A percentile compares a stretch with the other conserved stretches of the same genome.
These are phyloP conservation scores for Irpex lacteus DNA, from an alignment of 1,284 basidiomycete genomes.

Conservation along the genomic window DNA sequence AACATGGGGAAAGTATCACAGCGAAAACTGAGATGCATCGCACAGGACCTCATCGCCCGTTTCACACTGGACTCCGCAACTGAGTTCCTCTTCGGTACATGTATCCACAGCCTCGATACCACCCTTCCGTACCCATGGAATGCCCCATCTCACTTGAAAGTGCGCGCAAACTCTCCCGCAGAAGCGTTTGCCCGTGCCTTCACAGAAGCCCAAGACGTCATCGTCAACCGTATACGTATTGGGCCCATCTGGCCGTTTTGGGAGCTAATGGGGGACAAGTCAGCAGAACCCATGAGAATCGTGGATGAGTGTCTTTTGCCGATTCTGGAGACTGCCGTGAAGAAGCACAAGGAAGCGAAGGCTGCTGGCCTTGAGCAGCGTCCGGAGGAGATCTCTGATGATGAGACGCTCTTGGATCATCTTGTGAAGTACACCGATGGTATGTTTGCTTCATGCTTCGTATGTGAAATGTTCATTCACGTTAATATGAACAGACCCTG, in stretches of 20 bases:
- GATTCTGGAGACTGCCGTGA: constrained; percentile 37
- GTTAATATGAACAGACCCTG: constrained; percentile 9
- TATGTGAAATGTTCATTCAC: constrained; percentile 22
- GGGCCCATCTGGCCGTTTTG: constrained; percentile 38
- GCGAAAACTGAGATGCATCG: background rate
- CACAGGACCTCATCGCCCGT: constrained; percentile 31
- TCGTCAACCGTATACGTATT: constrained; percentile 29
- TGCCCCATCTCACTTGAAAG: background rate
- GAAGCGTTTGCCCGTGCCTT: constrained; percentile 40
- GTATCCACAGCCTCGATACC: constrained; percentile 31
- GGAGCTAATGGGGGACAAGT: constrained; percentile 40
- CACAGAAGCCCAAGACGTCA: constrained; percentile 30
- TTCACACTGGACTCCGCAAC: constrained; percentile 40
- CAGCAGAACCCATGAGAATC: constrained; percentile 34
- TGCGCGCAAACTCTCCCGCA: constrained; percentile 10
- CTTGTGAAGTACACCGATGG: constrained; percentile 33
- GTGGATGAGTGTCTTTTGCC: constrained; percentile 42
- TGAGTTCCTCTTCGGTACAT: constrained; percentile 40
- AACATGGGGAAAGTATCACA: background rate
- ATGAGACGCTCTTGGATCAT: constrained; percentile 37
- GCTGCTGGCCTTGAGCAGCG: constrained; percentile 1
- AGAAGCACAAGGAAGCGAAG: constrained; percentile 27
- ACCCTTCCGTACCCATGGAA: constrained; percentile 30
- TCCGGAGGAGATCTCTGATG: constrained; percentile 20
- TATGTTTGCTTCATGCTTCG: constrained; percentile 5